Conservation (phyloP, 495 filamentous ascomycete species). For the Penicillium paxilli region DNA sequence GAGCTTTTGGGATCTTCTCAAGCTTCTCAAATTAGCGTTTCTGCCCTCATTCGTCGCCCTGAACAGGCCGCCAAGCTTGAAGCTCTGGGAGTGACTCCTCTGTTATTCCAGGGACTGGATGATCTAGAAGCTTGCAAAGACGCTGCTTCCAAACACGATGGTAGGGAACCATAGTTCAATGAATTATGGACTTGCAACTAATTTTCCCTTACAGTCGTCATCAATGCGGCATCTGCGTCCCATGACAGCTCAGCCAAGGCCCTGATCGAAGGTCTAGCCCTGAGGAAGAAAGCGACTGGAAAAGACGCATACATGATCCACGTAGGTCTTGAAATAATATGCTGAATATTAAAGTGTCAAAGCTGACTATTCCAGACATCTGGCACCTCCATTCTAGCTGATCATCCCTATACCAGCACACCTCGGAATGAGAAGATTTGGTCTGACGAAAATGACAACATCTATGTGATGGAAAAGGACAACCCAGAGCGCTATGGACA, state of each 20-base stretch:
- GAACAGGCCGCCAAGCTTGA: neutral
- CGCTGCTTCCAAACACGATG: neutral
- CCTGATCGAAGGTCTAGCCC: neutral
- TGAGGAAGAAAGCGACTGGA: neutral
- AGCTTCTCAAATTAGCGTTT: neutral
- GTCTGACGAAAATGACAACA: slow-evolving; percentile 39
- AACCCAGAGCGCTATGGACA: slow-evolving; percentile 43
- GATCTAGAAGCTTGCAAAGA: neutral
- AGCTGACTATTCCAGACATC: slow-evolving; percentile 36
- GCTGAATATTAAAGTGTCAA: neutral
- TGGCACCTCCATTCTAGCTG: slow-evolving; percentile 49
- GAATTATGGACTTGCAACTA: neutral
- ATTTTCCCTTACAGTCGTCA: neutral
- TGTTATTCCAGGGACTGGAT: neutral
- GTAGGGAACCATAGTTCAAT: no score
- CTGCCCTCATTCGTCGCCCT: neutral
- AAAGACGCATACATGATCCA: neutral
- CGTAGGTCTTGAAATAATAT: neutral
- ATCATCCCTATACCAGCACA: slow-evolving; percentile 37
- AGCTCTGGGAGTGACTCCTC: neutral
- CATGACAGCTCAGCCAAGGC: neutral
- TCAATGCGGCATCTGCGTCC: slow-evolving; percentile 2
- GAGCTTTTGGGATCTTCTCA: neutral
- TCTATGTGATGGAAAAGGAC: slow-evolving; percentile 40
- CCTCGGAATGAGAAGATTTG: slow-evolving; percentile 35